Conservation (phyloP, 2,329 filamentous ascomycete genomes). For the Diaporthe citrichinensis region DNA sequence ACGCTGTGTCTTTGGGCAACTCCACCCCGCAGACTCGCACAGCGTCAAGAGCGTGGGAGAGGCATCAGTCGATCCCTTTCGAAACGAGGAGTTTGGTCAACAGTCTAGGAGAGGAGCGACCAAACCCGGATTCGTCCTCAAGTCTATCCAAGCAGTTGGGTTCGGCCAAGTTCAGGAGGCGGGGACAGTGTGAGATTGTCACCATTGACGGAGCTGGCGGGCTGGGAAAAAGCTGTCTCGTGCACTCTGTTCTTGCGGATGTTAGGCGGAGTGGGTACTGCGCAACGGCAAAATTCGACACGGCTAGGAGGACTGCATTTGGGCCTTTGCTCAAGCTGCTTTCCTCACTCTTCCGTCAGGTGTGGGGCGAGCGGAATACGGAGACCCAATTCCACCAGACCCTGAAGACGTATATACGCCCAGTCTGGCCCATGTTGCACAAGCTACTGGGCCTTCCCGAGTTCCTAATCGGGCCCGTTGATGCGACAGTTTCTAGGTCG, state of each 20-base stretch:
- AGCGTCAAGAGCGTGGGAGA: conserved; percentile 63
- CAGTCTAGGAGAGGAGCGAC: conserved; percentile 57
- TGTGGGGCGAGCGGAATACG: conserved; percentile 76
- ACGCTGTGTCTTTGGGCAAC: conserved; percentile 62
- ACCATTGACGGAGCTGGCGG: conserved; percentile 73
- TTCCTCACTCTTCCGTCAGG: conserved; percentile 76
- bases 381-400: conserved; percentile 74
- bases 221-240: conserved; percentile 75
- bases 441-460: conserved; percentile 75
- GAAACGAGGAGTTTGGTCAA: conserved; percentile 65
- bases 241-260: conserved; percentile 74
- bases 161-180: conserved; percentile 70
- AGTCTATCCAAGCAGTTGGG: conserved; percentile 69
- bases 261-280: conserved; percentile 74
- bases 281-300: conserved; percentile 77
- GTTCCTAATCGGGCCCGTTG: conserved; percentile 73
- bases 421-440: conserved; percentile 75
- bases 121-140: conserved; percentile 60
- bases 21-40: conserved; percentile 56
- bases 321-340: conserved; percentile 75
- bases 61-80: conserved; percentile 64
- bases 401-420: conserved; percentile 73
- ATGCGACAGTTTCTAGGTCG: conserved; percentile 53
- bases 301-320: conserved; percentile 71
- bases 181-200: conserved; percentile 75